Base-by-base conservation (phyloP, 176 grass and related monocot species). In the Oryza meridionalis region DNA sequence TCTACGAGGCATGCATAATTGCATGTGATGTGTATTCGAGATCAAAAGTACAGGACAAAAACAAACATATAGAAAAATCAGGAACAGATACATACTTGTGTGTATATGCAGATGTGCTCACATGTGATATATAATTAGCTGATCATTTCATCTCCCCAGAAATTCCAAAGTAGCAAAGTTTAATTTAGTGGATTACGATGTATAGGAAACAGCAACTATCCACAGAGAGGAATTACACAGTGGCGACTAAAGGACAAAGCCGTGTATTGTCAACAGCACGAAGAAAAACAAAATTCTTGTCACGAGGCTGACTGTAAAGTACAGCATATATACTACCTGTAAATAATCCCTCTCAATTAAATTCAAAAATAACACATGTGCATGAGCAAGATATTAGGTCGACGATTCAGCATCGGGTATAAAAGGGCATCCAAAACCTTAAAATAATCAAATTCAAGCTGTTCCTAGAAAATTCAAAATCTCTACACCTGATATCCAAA, bases 21-120 rank as follows among this genome's bases (percentile, higher is more conserved):
- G 85, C 85, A 82, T 77, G 85, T 87, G 85, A 77, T 64, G 13
- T 19, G 31, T 77, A 38, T 75, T 75, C 47, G 27, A 55, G 47
- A 75, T 27, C 16, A 58, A 58, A 61, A 62, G 67, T 35, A 19
- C 11, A 42, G 64, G 50, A 70, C 17, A 87, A 81, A 81, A 76
- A 77, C 17, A 37, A 47, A 11, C 44, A 50, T 9, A 31, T 58
- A 76, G 3, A 38, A 6, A 38, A 61, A 22, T n/a, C 19, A 76
- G 55, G 19, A 58, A n/a, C 17, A n/a, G 19, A 21, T 53, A 55
- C 12, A 55, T 58, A 8, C 29, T 17, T n/a, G 8, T 14, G 4
- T 55, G 3, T 2, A 21, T 65, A 15, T 16, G 11, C 1, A 51
- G 59, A 66, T 40, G 68, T 55, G 22, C n/a, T 59, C 19, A 16